Conservation (phyloP, 768 basidiomycete genomes). For the Boletus fagicola region DNA sequence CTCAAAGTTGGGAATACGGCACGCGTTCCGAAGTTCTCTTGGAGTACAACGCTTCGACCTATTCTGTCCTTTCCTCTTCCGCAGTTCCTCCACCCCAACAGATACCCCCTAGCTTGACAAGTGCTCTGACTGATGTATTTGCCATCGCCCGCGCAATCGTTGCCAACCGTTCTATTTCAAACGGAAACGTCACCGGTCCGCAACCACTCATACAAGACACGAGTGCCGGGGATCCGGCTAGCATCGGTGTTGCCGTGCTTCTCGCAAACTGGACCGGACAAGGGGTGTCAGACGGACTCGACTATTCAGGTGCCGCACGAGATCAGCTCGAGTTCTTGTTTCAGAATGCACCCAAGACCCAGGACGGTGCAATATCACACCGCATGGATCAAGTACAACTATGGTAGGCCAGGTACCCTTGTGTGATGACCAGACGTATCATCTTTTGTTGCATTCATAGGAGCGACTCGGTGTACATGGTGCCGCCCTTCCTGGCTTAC, state of each 20-base stretch:
- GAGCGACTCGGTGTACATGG: slow-evolving; percentile 84
- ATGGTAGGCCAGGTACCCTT: slow-evolving; percentile 43
- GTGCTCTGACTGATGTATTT: slow-evolving; percentile 52
- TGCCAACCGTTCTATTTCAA: slow-evolving; percentile 42
- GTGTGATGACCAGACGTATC: not conserved
- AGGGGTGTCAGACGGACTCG: slow-evolving; percentile 37
- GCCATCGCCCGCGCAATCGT: slow-evolving; percentile 52
- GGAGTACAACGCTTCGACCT: slow-evolving; percentile 45
- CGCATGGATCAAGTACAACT: slow-evolving; percentile 65
- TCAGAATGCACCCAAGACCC: slow-evolving; percentile 54
- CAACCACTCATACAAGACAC: slow-evolving; percentile 58
- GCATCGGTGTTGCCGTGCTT: slow-evolving; percentile 70
- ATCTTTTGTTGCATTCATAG: slow-evolving; percentile 33
- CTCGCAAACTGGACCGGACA: slow-evolving; percentile 54
- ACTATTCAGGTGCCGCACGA: slow-evolving; percentile 62
- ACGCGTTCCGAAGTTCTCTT: slow-evolving; percentile 49
- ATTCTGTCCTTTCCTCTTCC: slow-evolving; percentile 43
- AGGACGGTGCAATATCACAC: slow-evolving; percentile 82
- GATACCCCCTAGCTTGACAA: slow-evolving; percentile 18
- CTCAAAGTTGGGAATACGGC: slow-evolving; percentile 52
- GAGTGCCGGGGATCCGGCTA: slow-evolving; percentile 76
- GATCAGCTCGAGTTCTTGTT: slow-evolving; percentile 67
- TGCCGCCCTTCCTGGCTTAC: slow-evolving; percentile 83
- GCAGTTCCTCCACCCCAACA: slow-evolving; percentile 29
- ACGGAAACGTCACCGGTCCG: slow-evolving; percentile 45